Evolutionary conservation across 2,329 filamentous ascomycete species (phyloP), one percentile per base, ranked within the genome.

Genomic region (Colletotrichum salicis): DNA sequence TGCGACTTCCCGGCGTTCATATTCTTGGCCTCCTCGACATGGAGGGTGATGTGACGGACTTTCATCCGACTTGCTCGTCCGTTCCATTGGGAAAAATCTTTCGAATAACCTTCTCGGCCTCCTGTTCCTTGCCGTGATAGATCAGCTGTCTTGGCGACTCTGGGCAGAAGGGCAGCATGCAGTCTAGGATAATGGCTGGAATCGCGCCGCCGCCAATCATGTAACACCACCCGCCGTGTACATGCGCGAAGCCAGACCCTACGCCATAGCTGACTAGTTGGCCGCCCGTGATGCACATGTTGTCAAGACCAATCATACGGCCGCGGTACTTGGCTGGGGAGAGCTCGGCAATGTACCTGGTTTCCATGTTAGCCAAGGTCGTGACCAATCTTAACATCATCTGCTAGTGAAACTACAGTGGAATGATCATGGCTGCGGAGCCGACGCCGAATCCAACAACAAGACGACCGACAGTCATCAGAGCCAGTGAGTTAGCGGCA

Each of bases 321-420:
- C 86, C 86, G 62, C 86, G 82, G 54, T 84, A 83, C 71, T 84
- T 85, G 4, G 85, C 82, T 0, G 86, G 86, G 1, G 86, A 83
- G 3, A 88, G 79, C 67, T 88, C 86, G 2, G 82, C 84, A 52
- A 88, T 86, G 73, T 88, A 88, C 10, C 52, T 76, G n/a, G 1
- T 41, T 19, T 19, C 11, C 22, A 22, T 13, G 41, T 12, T 27
- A 31, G 35, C 12, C 8, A 33, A 41, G 11, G 22, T 33, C 22
- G 24, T 57, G 27, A 3, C 48, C 54, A 54, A 22, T 33, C 33
- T 57, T 24, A 33, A 1, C 35, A 29, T 19, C 31, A 33, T 4
- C 1, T 31, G 19, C 6, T 8, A 13, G 1, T 27, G 24, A 5
- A 12, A 31, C 73, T 71, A 75, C 73, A 77, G n/a, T 8, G 76